Evolutionary conservation across 306 rosid genomes (phyloP).

Genomic region (Malus sieversii): DNA sequence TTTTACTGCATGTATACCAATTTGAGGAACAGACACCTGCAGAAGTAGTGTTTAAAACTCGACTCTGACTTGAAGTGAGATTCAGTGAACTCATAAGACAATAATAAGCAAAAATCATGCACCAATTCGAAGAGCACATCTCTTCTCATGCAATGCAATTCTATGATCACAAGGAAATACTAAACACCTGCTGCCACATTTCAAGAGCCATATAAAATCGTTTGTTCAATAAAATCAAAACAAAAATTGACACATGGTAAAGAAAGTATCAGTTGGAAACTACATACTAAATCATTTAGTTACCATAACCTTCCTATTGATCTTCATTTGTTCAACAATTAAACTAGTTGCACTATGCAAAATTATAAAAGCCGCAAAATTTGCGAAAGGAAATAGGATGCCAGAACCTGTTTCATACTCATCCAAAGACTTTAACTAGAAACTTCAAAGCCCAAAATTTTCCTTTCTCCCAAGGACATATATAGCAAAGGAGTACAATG

Average conservation of each 20-base stretch:
- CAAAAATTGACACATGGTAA: background rate
- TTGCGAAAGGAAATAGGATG: background rate
- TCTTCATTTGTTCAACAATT: background rate
- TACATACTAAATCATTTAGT: background rate
- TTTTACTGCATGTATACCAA: background rate
- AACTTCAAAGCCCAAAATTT: conserved; percentile 8
- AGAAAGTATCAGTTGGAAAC: background rate
- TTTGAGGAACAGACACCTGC: background rate
- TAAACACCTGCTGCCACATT: background rate
- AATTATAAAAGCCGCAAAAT: background rate
- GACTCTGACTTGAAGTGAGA: background rate
- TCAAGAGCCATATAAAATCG: background rate
- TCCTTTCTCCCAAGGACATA: conserved; percentile 11
- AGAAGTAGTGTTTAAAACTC: background rate
- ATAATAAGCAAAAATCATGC: background rate
- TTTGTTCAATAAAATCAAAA: background rate
- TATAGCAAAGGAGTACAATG: conserved; percentile 3
- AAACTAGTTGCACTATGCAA: background rate
- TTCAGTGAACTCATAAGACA: background rate
- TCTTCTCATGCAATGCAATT: background rate
- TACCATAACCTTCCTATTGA: background rate
- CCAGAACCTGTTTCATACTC: background rate
- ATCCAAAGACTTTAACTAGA: conserved; percentile 12
- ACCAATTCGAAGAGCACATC: background rate
- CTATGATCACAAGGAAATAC: background rate